Evolutionary conservation across 1,139 yeast species (phyloP), one percentile per base, ranked within the genome.

Genomic region (Zygotorulaspora mrakii): DNA sequence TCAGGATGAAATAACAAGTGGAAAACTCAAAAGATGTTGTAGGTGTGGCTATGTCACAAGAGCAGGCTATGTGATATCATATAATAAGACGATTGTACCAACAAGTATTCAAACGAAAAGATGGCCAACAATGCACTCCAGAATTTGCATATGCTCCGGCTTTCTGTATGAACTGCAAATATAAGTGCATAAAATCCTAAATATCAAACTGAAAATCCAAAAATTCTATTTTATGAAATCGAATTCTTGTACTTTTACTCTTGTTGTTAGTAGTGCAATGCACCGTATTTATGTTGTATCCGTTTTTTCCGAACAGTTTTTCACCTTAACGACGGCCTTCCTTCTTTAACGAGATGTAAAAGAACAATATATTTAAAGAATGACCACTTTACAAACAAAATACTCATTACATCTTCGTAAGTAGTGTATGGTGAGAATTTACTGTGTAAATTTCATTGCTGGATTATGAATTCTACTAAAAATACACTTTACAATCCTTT

Each of bases 51-150:
- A 61, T 25, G 54, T 60, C 13, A 60, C 66, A 2, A 43, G 61
- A 24, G 65, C 66, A 3, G 65, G 65, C 11, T 57, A 58, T 31
- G 44, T 53, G 4, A 54, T 61, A 2, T 42, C 56, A 5, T 39
- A 40, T n/a, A 53, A 54, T 14, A 58, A 54, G 35, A 60, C 65
- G 1, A 53, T 59, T 33, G 57, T 59, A 5, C 54, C 62, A 5
- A 62, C 63, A 16, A 46, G 54, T 31, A 59, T 57, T 7, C 55
- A 53, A 20, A 60, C 65, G 1, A 61, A 58, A 39, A 53, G 66
- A 45, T 62, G 66, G 66, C 62, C 64, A 7, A 59, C 62, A 2
- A 54, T 61, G 51, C 61, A 61, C 36, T 53, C 62, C 13, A 50
- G 63, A 25, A 50, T 52, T 17, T 62, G 66, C 41, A 54, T 59